Evolutionary conservation across 2,329 filamentous ascomycete species (phyloP), one percentile per base, ranked within the genome.

Genomic region (Xylariales sp.): DNA sequence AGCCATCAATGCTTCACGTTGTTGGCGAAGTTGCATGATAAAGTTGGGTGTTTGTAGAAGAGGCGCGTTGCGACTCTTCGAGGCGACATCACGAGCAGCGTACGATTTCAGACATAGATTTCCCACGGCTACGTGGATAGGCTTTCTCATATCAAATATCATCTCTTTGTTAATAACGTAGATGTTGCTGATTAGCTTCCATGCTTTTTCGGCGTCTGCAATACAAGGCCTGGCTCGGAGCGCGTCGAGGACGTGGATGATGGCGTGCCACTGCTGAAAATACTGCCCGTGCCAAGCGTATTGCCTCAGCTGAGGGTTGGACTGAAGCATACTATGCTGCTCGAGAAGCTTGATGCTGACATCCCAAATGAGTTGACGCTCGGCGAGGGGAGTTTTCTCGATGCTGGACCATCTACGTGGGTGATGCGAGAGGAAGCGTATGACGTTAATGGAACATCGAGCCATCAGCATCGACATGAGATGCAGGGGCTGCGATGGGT

Each of bases 161-260:
- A 57, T 45, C 4, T 47, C 48, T 27, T 42, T 45, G 25, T 52
- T 58, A 35, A 59, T 61, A 21, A 56, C 50, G 41, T 63, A 65
- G 4, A 56, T 48, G 5, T 37, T 53, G 19, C 54, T 54, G 23
- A 65, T 55, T 8, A 61, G 53, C 16, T 45, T 38, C 51, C 60
- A 63, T 7, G 57, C 59, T 31, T 60, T 57, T 10, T 48, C 44
- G 6, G 52, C 52, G n/a, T 59, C 55, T 6, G 38, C 31, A 6
- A 40, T 44, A 6, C 56, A 50, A 11, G 61, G 51, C 41, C 56
- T 36, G 39, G 52, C 48, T 52, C 59, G 45, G 35, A 65, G 47
- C 29, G 54, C 55, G 47, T 63, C 52, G 34, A 63, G 46, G 16
- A 62, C 42, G 37, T 63, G 52, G 33, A 62, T 59, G 33, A 62